Percentiles rank a stretch among this genome's conserved stretches.
phyloP scores from a whole-genome alignment of 371 early-diverging fungal genomes.

The Caulochytrium protostelioides region DNA sequence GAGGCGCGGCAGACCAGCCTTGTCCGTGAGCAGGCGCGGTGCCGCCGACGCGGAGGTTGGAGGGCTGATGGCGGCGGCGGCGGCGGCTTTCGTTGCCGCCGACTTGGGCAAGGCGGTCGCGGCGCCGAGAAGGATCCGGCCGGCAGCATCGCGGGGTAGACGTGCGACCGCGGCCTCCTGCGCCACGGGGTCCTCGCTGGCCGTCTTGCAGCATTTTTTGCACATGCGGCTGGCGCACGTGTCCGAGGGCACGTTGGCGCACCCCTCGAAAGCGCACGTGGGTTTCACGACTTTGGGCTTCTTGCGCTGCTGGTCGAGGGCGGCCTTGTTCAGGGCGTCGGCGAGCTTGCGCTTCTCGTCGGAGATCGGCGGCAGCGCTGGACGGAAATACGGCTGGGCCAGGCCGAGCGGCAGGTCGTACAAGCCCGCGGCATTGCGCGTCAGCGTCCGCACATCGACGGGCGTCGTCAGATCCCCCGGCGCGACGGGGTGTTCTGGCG shows the following conservation, averaged over 20 bases:
- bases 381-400: background rate
- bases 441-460: conserved; percentile 1
- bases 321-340: no score
- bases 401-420: background rate
- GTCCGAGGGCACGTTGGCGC: conserved; percentile 8
- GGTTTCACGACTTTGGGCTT: conserved; percentile 1
- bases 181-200: no score
- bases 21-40: no score
- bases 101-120: no score
- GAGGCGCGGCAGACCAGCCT: no score
- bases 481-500: background rate
- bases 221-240: conserved; percentile 10
- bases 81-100: no score
- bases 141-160: no score
- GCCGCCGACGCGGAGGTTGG: no score
- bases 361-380: background rate
- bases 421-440: background rate
- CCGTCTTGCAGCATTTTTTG: conserved; percentile 12
- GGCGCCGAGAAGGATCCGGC: no score
- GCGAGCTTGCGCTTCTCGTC: conserved; percentile 1
- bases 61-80: no score
- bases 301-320: no score
- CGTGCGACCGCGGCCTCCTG: no score
- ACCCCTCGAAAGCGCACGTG: conserved; percentile 2
- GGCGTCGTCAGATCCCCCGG: background rate